Evolutionary conservation across 202 grass and related monocot species (phyloP).

Genomic region (Eragrostis tef): DNA sequence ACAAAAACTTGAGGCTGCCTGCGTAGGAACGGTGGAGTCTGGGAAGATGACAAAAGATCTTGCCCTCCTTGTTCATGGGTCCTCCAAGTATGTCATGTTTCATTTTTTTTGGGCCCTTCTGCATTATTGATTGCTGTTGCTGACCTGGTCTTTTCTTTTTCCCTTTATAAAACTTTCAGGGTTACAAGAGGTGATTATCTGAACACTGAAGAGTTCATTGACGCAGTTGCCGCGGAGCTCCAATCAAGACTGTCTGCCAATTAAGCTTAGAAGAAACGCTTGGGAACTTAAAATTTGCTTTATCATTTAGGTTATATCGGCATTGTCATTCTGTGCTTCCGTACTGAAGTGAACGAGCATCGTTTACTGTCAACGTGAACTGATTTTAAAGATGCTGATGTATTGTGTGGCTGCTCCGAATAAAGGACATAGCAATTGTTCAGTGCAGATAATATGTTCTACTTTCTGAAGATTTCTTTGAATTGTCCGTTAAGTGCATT

Average conservation of each 20-base stretch:
- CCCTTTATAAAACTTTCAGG: conserved; percentile 50
- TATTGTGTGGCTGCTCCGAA: conserved; percentile 20
- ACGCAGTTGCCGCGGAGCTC: conserved; percentile 73
- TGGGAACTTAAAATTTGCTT: background rate
- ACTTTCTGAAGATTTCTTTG: too few species aligned
- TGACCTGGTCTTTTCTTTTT: conserved; percentile 27
- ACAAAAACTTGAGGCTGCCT: conserved; percentile 83
- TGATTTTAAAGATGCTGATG: conserved; percentile 30
- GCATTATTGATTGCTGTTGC: background rate
- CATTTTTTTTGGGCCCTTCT: background rate
- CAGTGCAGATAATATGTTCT: background rate
- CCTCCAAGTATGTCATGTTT: conserved; percentile 65
- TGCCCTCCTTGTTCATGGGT: conserved; percentile 89
- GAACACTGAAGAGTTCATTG: conserved; percentile 94
- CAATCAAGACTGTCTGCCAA: conserved; percentile 61
- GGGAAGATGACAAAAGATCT: conserved; percentile 99
- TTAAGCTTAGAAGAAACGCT: conserved; percentile 36
- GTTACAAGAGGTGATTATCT: conserved; percentile 74
- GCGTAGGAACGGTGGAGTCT: conserved; percentile 87
- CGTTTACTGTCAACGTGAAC: conserved; percentile 25
- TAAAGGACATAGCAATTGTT: conserved; percentile 41
- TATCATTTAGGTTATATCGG: conserved; percentile 30
- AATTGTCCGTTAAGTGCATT: too few species aligned
- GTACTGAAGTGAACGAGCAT: conserved; percentile 20
- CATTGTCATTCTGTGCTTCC: conserved; percentile 34